Base-by-base conservation (phyloP, 1,139 yeast genomes). In the Scheffersomyces cryptocercus region DNA sequence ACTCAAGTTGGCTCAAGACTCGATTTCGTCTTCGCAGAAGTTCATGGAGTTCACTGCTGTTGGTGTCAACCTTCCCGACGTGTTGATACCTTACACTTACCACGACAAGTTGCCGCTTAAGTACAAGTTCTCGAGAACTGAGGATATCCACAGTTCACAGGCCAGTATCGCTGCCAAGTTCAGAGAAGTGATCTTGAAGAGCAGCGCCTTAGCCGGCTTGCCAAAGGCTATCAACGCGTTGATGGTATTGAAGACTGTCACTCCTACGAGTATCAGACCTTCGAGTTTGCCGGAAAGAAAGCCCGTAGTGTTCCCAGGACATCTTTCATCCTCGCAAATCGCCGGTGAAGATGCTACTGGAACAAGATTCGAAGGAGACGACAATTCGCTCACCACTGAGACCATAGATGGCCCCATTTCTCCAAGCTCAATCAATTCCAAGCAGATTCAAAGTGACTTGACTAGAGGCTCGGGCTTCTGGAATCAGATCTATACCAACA, bases 191-290 rank as follows among this genome's bases (percentile, higher is more conserved):
- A 67, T 90, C 5, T 67, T 90, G 57, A 90, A 90, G 60, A 75
- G 88, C 7, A 76, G 86, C 2, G 95, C 96, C 0, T 68, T 90
- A 39, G 81, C 84, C 12, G 97, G 97, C 0, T 72, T 90, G 20
- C 97, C 97, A 1, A 85, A 84, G 53, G 79, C 91, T 2, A 90
- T 90, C 61, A 90, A 90, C 61, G 80, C 95, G 1, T 67, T 90
- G 56, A 84, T 81, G 64, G 70, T 75, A 34, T 70, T 89, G 47
- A 83, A 81, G 52, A 75, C 77, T 35, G 83, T 73, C 0, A 87
- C 96, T 0, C 96, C 97, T 1, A 59, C 68, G 1, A 58, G 55
- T 42, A 61, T 74, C 46, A 62, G 61, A 37, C 70, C 75, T 3
- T 46, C 52, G n/a, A 43, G 35, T 28, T 50, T 53, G 33, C 67